Base-by-base conservation (phyloP, 129 eudicot genomes). In the Arctium lappa region DNA sequence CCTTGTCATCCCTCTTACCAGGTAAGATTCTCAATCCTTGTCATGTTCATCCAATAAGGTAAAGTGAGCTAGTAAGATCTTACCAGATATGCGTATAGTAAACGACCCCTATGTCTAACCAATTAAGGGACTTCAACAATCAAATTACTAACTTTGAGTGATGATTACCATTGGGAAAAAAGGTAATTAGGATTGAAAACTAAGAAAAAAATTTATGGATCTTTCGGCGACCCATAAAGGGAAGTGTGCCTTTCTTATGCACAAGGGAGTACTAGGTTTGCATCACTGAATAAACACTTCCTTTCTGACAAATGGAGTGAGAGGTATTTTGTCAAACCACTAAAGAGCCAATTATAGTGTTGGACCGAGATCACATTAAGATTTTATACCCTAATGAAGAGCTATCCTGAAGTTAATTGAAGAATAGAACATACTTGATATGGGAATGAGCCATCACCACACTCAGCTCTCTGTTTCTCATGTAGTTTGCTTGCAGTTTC, bases 381-480 rank as follows among this genome's bases (percentile, higher is more conserved):
- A 38, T 72, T 31, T 53, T 38, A 73, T 34, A 81, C 65, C n/a
- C 56, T 27, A 65, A 44, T 3, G 65, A 80, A 33, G 76, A 44
- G 38, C 74, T 12, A 72, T 68, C 69, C 0, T 63, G 62, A 82
- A 65, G 68, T 69, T 76, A 71, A 50, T 31, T 33, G 69, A 82
- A 34, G 79, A 79, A 11, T 65, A 72, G 29, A 74, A 65, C 72
- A 36, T 73, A 63, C 94, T 89, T 91, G 89, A 71, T 82, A 80
- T 66, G 84, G 15, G 50, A 83, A 63, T 63, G 86, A 80, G 44
- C 68, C 71, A 66, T 56, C 83, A 74, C 65, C 71, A 79, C 72
- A 56, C 85, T 88, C 94, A 27, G 84, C 75, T 62, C 80, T 81
- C 34, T 80, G 87, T 83, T 82, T 88, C 78, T 86, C 92, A 33